These are phyloP conservation scores for Aspergillus quadrilineatus DNA, from an alignment of 2,329 filamentous ascomycete species.

Conservation along the genomic window DNA sequence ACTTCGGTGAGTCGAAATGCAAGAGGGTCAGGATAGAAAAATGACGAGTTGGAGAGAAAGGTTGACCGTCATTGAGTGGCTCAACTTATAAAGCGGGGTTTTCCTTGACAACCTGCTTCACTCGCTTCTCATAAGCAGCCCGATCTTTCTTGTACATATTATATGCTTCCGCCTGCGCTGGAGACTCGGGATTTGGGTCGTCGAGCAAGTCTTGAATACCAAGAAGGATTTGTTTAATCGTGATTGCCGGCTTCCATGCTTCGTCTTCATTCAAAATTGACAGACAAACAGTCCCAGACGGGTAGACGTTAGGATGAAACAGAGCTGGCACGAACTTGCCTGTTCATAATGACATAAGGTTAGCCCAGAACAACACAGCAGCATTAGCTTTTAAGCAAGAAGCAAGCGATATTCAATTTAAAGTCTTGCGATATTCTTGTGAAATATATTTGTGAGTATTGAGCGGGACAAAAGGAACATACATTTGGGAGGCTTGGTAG, in stretches of 20 bases:
- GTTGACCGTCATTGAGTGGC: background rate
- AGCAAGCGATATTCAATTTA: background rate
- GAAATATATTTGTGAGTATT: too few relatives aligned
- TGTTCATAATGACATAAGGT: conserved; percentile 37
- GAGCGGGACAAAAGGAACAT: conserved; percentile 40
- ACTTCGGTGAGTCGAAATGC: background rate
- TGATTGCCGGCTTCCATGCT: conserved; percentile 97
- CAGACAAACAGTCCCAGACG: conserved; percentile 93
- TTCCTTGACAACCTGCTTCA: conserved; percentile 82
- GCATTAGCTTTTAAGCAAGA: background rate
- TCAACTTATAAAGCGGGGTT: conserved; percentile 69
- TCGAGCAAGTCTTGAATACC: conserved; percentile 95
- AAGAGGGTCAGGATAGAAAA: background rate
- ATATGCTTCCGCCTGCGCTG: conserved; percentile 95
- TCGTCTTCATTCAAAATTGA: conserved; percentile 98
- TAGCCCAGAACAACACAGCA: background rate
- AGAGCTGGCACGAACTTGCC: conserved; percentile 95
- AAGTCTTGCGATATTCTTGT: background rate
- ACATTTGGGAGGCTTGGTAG: conserved; percentile 99
- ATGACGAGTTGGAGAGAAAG: background rate
- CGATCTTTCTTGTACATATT: conserved; percentile 93
- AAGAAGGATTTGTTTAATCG: conserved; percentile 93
- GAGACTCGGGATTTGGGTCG: conserved; percentile 94
- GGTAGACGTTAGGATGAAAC: conserved; percentile 98
- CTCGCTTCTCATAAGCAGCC: conserved; percentile 81